Evolutionary conservation across 805 yeast species (phyloP).

Genomic region (Hanseniaspora valbyensis): DNA sequence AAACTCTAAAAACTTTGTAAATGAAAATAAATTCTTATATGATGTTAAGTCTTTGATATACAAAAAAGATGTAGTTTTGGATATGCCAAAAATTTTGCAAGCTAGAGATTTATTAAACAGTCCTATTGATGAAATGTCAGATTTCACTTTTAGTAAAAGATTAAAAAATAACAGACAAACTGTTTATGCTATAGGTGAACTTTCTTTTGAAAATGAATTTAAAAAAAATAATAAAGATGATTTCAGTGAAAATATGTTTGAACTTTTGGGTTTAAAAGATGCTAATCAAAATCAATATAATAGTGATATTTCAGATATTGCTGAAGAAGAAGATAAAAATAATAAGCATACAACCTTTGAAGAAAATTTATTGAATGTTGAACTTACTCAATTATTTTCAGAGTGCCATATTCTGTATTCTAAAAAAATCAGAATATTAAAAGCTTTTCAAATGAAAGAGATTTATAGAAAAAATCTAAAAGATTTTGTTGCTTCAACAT

Average conservation of each 20-base stretch:
- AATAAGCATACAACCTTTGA: not conserved
- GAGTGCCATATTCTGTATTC: conserved; percentile 22
- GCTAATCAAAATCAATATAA: not conserved
- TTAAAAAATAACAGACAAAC: not conserved
- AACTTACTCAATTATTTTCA: conserved; percentile 21
- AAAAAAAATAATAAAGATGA: not conserved
- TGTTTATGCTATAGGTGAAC: conserved; percentile 2
- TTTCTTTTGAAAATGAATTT: conserved; percentile 4
- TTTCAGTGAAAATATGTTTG: conserved; percentile 10
- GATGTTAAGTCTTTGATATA: conserved; percentile 25
- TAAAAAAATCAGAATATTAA: conserved; percentile 22
- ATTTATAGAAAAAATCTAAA: not conserved
- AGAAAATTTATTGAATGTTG: not conserved
- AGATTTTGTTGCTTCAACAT: not conserved
- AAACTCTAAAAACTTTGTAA: conserved; percentile 52
- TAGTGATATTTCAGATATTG: conserved; percentile 22
- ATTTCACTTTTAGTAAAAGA: conserved; percentile 7
- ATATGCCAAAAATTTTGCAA: conserved; percentile 1
- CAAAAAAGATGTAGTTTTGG: not conserved
- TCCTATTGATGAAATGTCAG: not conserved
- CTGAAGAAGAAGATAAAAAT: conserved; percentile 13
- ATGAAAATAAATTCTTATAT: conserved; percentile 48
- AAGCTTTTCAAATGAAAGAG: conserved; percentile 22
- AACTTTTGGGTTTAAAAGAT: conserved; percentile 6
- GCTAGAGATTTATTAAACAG: not conserved